A percentile compares a stretch with the other conserved stretches of the same genome.
phyloP scores from a whole-genome alignment of 345 rosid species.

The Dipteronia sinensis region DNA sequence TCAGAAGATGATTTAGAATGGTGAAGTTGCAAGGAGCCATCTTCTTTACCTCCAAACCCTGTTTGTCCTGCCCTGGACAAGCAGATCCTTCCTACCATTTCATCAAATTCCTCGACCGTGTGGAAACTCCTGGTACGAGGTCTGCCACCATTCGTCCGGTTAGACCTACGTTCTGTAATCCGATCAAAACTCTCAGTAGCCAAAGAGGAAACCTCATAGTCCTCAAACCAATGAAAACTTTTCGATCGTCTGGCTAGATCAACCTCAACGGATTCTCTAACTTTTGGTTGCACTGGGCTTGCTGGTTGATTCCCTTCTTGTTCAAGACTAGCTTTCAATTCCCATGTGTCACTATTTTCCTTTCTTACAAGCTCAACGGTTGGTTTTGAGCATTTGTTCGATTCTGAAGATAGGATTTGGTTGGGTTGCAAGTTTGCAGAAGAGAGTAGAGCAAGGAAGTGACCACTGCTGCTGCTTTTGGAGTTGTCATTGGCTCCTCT shows the following conservation, averaged over 20 bases:
- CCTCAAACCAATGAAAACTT: constrained; percentile 30
- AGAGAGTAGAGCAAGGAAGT: constrained; percentile 25
- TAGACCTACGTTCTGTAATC: constrained; percentile 1
- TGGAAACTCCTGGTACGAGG: constrained; percentile 33
- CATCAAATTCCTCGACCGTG: constrained; percentile 42
- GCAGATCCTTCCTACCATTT: constrained; percentile 25
- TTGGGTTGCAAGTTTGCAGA: constrained; percentile 10
- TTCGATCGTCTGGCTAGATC: constrained; percentile 28
- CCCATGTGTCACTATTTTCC: background rate
- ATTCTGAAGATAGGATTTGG: constrained; percentile 3
- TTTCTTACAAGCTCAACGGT: background rate
- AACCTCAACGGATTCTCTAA: background rate
- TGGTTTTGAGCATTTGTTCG: constrained; percentile 1
- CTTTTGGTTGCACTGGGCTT: background rate
- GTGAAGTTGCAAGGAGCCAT: background rate
- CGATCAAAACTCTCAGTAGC: constrained; percentile 10
- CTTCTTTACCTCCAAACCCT: background rate
- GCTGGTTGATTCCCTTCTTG: constrained; percentile 9
- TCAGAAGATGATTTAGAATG: constrained; percentile 1
- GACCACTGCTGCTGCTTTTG: background rate
- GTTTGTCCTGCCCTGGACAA: constrained; percentile 4
- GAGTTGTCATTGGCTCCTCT: constrained; percentile 8
- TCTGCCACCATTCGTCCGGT: background rate
- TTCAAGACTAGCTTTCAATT: constrained; percentile 6
- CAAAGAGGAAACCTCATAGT: background rate